phyloP scores from a whole-genome alignment of 208 protist genomes.

The Endotrypanum monterogeii region DNA sequence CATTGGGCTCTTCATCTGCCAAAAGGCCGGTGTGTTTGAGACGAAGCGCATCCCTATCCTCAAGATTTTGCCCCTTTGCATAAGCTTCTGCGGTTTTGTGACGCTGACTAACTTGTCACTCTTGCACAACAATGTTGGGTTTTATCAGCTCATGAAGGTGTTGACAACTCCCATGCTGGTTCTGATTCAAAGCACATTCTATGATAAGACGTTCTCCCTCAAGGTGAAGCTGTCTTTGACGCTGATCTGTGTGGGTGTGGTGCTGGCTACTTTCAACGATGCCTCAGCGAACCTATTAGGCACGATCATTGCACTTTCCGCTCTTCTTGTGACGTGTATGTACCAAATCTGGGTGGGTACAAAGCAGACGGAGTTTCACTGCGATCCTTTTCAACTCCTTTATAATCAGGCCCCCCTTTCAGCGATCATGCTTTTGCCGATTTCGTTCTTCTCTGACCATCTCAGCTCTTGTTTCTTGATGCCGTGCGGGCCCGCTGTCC shows the following conservation, averaged over 20 bases:
- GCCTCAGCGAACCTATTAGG: conserved; percentile 68
- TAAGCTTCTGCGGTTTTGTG: conserved; percentile 89
- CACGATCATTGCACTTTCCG: conserved; percentile 57
- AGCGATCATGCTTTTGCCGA: conserved; percentile 56
- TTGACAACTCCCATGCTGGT: conserved; percentile 74
- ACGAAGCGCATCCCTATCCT: conserved; percentile 46
- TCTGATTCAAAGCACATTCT: conserved; percentile 68
- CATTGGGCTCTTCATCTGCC: conserved; percentile 50
- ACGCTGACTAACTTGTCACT: conserved; percentile 88
- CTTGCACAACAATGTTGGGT: conserved; percentile 86
- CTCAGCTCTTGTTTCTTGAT: conserved; percentile 21
- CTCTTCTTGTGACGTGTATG: conserved; percentile 76
- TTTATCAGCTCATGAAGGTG: conserved; percentile 91
- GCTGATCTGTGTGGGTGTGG: conserved; percentile 69
- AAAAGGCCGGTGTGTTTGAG: conserved; percentile 49
- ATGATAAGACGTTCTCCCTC: conserved; percentile 46
- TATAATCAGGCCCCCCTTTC: conserved; percentile 89
- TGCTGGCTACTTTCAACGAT: conserved; percentile 72
- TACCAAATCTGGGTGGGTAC: conserved; percentile 90
- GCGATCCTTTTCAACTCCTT: conserved; percentile 84
- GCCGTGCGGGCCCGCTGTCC: conserved; percentile 31
- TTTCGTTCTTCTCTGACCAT: conserved; percentile 62
- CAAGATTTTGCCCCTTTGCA: conserved; percentile 69
- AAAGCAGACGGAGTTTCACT: conserved; percentile 82
- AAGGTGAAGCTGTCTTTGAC: conserved; percentile 55